Base-by-base conservation (phyloP, 2,329 filamentous ascomycete genomes). In the Talaromyces sp. region DNA sequence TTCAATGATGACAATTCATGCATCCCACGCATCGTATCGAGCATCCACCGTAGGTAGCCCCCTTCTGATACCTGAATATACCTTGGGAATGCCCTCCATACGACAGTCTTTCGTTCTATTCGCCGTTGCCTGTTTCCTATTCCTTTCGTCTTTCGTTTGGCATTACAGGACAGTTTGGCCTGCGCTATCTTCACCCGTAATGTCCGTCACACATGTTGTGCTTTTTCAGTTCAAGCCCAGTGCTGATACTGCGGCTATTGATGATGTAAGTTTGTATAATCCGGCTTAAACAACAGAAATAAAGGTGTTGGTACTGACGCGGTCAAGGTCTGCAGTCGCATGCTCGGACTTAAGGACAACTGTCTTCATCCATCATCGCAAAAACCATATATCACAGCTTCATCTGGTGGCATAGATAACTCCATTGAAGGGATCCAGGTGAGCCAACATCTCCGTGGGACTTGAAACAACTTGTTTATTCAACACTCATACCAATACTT, bases 191-290 rank as follows among this genome's bases (percentile, higher is more conserved):
- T 29, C 19, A 17, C 15, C 19, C 36, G 58, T 47, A 2, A 90
- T 90, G 88, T 73, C 86, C 0, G 82, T 91, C 69, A 80, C 86
- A n/a, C 89, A 91, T 73, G 83, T 91, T 60, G 88, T 91, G 2
- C 79, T 90, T 29, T 89, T 91, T 71, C 82, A 86, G 67, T 90
- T 90, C 80, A 88, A 88, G 72, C 74, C 84, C 0, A 78, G 79
- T 0, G 74, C 81, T 1, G 78, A 79, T 1, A 69, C 80, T 0
- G 81, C 83, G 17, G 79, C 84, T 36, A 78, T 90, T 7, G 79
- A 85, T 69, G 82, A 85, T 70, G 89, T 89, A 77, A 54, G 82
- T 77, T 19, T 22, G 40, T 22, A 27, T n/a, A 38, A 34, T 47
- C 27, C 61, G 36, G n/a, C 36, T 43, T 56, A 61, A 38, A 27